Evolutionary conservation across 768 basidiomycete genomes (phyloP).

Genomic region (Hygrophorus pudorinus): DNA sequence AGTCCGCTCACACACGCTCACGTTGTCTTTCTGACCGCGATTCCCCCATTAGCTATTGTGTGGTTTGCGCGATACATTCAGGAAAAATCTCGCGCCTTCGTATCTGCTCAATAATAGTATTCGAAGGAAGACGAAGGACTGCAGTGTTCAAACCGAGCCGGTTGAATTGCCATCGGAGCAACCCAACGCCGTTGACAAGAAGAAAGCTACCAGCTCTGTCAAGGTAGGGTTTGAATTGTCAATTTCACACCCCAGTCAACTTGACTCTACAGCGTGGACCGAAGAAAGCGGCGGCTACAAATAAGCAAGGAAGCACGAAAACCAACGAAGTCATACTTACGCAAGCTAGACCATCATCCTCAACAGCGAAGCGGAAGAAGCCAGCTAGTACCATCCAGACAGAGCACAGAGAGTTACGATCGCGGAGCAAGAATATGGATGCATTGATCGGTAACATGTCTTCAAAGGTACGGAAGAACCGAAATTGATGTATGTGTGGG

Average conservation of each 20-base stretch:
- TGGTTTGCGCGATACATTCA: slow-evolving; percentile 10
- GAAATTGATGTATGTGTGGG: neutral
- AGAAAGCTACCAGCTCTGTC: neutral
- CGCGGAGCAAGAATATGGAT: slow-evolving; percentile 32
- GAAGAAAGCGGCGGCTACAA: slow-evolving; percentile 7
- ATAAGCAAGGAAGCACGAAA: slow-evolving; percentile 12
- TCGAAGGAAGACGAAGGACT: slow-evolving; percentile 16
- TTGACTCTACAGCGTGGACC: slow-evolving; percentile 6
- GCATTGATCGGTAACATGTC: slow-evolving; percentile 29
- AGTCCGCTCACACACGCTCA: slow-evolving; percentile 6
- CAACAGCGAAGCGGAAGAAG: slow-evolving; percentile 30
- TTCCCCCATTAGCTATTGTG: slow-evolving; percentile 17
- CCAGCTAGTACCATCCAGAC: slow-evolving; percentile 18
- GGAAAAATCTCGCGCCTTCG: neutral
- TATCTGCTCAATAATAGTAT: slow-evolving; percentile 5
- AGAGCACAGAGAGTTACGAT: slow-evolving; percentile 34
- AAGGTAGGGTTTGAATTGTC: neutral
- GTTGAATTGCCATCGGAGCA: neutral
- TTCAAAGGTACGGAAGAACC: slow-evolving; percentile 22
- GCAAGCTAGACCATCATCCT: slow-evolving; percentile 23
- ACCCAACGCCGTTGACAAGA: neutral
- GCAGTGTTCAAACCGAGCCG: slow-evolving; percentile 21
- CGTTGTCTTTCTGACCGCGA: neutral
- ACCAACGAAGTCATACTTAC: slow-evolving; percentile 12
- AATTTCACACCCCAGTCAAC: neutral